Evolutionary conservation across 1,284 basidiomycete species (phyloP), one percentile per base, ranked within the genome.

Genomic region (Hypsizygus ulmarius): DNA sequence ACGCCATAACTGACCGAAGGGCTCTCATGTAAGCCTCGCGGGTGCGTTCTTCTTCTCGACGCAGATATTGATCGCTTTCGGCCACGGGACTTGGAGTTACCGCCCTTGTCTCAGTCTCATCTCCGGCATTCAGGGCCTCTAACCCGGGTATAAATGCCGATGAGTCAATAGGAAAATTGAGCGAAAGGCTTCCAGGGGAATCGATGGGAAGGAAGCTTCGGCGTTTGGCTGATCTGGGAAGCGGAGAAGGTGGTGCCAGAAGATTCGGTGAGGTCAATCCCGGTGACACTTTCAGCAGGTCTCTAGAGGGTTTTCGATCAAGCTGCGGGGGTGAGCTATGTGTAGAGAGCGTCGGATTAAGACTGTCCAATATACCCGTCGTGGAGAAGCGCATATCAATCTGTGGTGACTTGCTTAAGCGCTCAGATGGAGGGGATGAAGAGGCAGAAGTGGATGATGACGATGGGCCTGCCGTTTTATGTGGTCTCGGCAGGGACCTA

Each of bases 1-100:
- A 98, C 12, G 89, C 87, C 87, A 98, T 94, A 33, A 99, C 82
- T 9, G 90, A 90, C 50, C 91, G 82, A 42, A 98, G 72, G 18
- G 90, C 91, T 38, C 83, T 77, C 57, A 79, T 79, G 59, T 90
- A 88, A 29, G 79, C 76, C 61, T 89, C 86, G 36, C 81, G 72
- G 12, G 74, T 77, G 36, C 81, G 75, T 52, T 89, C 87, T 63
- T 86, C 83, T 65, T 88, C 86, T 42, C 75, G 77, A 39, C 78
- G 76, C 55, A 78, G 64, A 56, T 73, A 60, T 51, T 78, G 69
- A 39, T 82, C 75, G 43, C 69, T 67, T 44, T 74, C 70, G 21
- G 68, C 61, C n/a, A 69, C 58, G 29, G 78, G 76, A 59, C 68
- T 76, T n/a, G 79, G 73, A 14, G 69, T 70, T 34, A 65, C 59